Base-by-base conservation (phyloP, 148 eudicot genomes). In the Drosera capensis region DNA sequence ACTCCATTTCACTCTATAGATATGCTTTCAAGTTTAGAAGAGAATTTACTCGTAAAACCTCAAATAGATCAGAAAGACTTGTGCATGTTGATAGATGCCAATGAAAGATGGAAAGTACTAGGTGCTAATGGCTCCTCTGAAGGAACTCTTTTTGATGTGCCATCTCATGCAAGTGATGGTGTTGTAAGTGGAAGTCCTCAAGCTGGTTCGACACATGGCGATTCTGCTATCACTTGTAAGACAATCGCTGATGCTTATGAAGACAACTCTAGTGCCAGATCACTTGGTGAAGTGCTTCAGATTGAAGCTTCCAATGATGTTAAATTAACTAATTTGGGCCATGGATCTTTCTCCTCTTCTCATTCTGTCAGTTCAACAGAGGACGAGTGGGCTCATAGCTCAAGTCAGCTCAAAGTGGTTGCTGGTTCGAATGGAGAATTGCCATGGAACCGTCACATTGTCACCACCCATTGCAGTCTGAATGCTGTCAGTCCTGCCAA, bases 61-160 rank as follows among this genome's bases (percentile, higher is more conserved):
- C 60, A 59, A 43, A 40, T 48, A n/a, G 63, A 57, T 25, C 63
- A 57, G 26, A 29, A 25, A 36, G 45, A 35, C 26, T 47, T 57
- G 26, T 42, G 35, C 21, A 53, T 40, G 40, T 25, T 44, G 23
- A 36, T 36, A 26, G 43, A 39, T 18, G 47, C 49, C 35, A 36
- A 51, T 46, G 38, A 64, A 30, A 34, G 1, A 49, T 50, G 38
- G 61, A 29, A 26, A 23, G 8, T 20, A 55, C 56, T 43, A 44
- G 34, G 38, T 46, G 58, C 41, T 55, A 22, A 12, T 43, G 16
- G 31, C 19, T 48, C 66, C 14, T 40, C 43, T 19, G 9, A 25
- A 19, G 36, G 30, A 49, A 52, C 53, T 58, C 22, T 41, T 38
- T 25, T 59, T 15, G 51, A 45, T 31, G 36, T 47, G 8, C 34